These are phyloP conservation scores for Scheffersomyces stipitis DNA, from an alignment of 805 yeast genomes.

Conservation along the genomic window DNA sequence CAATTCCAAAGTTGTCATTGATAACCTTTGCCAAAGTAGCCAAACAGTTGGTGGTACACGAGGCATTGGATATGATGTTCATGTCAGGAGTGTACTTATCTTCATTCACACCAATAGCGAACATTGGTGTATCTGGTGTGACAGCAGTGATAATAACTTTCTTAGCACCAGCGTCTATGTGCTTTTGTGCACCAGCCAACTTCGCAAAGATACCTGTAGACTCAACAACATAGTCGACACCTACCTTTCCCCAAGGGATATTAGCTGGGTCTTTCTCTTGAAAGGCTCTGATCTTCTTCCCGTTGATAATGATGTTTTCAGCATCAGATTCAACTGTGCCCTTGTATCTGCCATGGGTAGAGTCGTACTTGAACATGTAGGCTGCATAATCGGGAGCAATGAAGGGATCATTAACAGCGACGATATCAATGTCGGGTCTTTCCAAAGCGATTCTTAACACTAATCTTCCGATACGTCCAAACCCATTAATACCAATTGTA, in stretches of 20 bases:
- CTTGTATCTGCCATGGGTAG: constrained; percentile 83
- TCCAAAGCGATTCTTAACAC: constrained; percentile 78
- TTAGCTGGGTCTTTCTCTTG: constrained; percentile 82
- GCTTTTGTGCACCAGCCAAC: constrained; percentile 76
- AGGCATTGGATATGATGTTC: constrained; percentile 84
- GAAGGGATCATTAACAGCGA: constrained; percentile 91
- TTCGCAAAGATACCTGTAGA: constrained; percentile 94
- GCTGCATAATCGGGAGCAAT: constrained; percentile 89
- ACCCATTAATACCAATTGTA: constrained; percentile 88
- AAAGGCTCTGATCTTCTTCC: constrained; percentile 62
- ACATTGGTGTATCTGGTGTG: constrained; percentile 92
- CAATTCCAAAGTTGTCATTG: constrained; percentile 82
- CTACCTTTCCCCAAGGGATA: constrained; percentile 84
- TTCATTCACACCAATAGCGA: constrained; percentile 88
- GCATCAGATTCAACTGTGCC: constrained; percentile 69
- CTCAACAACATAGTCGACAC: constrained; percentile 86
- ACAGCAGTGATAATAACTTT: constrained; percentile 95
- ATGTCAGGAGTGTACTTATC: constrained; percentile 74
- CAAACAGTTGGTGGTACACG: constrained; percentile 94
- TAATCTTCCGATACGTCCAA: constrained; percentile 92
- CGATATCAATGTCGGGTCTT: constrained; percentile 75
- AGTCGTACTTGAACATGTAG: constrained; percentile 93
- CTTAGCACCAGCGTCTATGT: constrained; percentile 89
- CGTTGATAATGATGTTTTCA: constrained; percentile 64
- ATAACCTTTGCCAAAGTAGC: constrained; percentile 92